Conservation (phyloP, 176 grass and related monocot genomes). For the Dactylis glomerata region DNA sequence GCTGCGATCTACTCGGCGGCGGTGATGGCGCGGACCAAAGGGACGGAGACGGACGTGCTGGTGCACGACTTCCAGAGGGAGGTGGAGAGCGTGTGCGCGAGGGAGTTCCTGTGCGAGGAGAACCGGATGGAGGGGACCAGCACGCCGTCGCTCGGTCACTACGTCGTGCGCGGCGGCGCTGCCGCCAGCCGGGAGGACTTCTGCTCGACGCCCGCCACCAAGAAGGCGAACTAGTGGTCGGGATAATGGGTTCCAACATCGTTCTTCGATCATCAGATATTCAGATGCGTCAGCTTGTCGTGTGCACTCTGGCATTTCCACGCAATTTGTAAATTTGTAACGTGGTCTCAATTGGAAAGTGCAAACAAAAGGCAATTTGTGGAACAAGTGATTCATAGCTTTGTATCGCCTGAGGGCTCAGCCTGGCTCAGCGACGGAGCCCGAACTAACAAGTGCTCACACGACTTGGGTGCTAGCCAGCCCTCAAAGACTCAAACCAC, state of each 20-base stretch:
- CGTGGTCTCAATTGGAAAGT: neutral
- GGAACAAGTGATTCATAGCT: neutral
- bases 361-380: neutral
- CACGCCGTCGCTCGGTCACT: conserved; percentile 62
- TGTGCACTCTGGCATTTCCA: neutral
- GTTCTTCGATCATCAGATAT: neutral
- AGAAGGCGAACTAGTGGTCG: conserved; percentile 29
- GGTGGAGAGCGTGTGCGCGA: conserved; percentile 49
- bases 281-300: neutral
- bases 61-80: conserved; percentile 84
- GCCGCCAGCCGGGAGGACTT: conserved; percentile 43
- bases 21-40: conserved; percentile 71
- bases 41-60: conserved; percentile 57
- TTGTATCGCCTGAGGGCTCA: neutral
- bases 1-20: conserved; percentile 70
- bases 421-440: neutral
- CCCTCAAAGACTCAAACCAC: neutral
- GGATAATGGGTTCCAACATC: neutral
- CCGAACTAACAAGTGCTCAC: too few relatives aligned
- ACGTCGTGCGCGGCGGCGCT: conserved; percentile 45
- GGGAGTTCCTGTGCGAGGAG: conserved; percentile 81
- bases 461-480: neutral
- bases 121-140: conserved; percentile 35
- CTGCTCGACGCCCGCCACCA: conserved; percentile 37
- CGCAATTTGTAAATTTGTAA: neutral